A percentile compares a stretch with the other conserved stretches of the same genome.
These are phyloP conservation scores for Peronospora tabacina DNA, from an alignment of 352 stramenopile genomes.

Conservation along the genomic window DNA sequence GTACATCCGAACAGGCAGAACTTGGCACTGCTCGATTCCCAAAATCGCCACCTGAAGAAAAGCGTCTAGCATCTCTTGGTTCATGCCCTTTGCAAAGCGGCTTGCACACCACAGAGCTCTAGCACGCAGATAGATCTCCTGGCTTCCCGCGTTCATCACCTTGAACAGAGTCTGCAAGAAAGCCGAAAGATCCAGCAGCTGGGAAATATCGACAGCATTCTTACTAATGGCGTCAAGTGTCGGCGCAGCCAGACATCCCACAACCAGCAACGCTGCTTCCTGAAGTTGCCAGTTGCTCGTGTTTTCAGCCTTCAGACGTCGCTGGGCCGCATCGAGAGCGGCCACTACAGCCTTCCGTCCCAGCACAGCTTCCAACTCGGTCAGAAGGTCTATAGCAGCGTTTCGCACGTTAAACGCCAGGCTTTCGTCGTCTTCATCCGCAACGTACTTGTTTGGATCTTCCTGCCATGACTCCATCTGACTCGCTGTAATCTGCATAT, in stretches of 20 bases:
- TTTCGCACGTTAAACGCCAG: slow-evolving; percentile 75
- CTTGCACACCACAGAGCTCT: slow-evolving; percentile 78
- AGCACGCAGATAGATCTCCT: slow-evolving; percentile 71
- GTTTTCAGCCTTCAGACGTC: slow-evolving; percentile 44
- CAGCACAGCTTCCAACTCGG: slow-evolving; percentile 56
- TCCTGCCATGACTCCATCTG: slow-evolving; percentile 73
- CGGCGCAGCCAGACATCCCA: slow-evolving; percentile 53
- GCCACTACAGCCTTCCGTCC: slow-evolving; percentile 54
- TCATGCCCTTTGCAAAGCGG: slow-evolving; percentile 63
- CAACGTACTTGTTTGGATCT: slow-evolving; percentile 79
- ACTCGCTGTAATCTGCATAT: slow-evolving; percentile 76
- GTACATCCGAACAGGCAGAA: slow-evolving; percentile 73
- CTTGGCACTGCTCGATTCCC: slow-evolving; percentile 55
- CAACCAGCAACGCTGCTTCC: slow-evolving; percentile 63
- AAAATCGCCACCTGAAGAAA: slow-evolving; percentile 72
- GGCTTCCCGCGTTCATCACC: slow-evolving; percentile 55
- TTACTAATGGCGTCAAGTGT: slow-evolving; percentile 53
- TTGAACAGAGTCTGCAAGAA: slow-evolving; percentile 74
- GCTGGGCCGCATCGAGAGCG: slow-evolving; percentile 47
- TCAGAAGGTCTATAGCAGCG: slow-evolving; percentile 52
- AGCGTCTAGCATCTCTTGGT: slow-evolving; percentile 53
- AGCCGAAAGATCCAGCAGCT: slow-evolving; percentile 45
- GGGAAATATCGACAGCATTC: slow-evolving; percentile 35
- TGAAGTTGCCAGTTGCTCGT: slow-evolving; percentile 58
- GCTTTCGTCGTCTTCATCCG: slow-evolving; percentile 79